phyloP scores from a whole-genome alignment of 2,329 filamentous ascomycete genomes.

The Lachnellula willkommii region DNA sequence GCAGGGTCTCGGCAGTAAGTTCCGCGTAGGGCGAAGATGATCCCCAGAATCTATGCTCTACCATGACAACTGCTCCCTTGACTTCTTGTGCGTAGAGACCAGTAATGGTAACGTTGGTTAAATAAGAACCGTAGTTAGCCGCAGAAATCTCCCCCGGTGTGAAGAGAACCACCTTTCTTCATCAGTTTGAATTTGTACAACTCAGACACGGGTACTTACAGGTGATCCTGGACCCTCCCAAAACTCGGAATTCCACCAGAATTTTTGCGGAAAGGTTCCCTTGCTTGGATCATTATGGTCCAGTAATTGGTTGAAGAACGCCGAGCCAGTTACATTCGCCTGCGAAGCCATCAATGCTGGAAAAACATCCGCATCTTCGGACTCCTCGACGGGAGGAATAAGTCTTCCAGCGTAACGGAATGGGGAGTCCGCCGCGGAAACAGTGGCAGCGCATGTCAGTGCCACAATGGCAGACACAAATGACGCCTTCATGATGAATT shows the following conservation, averaged over 20 bases:
- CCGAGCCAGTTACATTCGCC: slow-evolving; percentile 18
- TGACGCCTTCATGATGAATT: slow-evolving; percentile 23
- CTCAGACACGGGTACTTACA: slow-evolving; percentile 30
- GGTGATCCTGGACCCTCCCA: slow-evolving; percentile 52
- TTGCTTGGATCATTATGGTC: slow-evolving; percentile 52
- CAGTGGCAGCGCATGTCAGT: slow-evolving; percentile 11
- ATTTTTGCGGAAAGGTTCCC: slow-evolving; percentile 50
- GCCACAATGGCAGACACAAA: slow-evolving; percentile 20
- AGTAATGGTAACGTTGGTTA: slow-evolving; percentile 45
- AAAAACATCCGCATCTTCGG: slow-evolving; percentile 16
- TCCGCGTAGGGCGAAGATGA: slow-evolving; percentile 47
- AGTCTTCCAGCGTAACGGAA: slow-evolving; percentile 20
- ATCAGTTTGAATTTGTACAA: background rate
- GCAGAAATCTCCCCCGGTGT: slow-evolving; percentile 49
- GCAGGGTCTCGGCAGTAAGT: slow-evolving; percentile 48
- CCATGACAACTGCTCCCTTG: slow-evolving; percentile 47
- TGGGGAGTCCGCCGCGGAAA: slow-evolving; percentile 10
- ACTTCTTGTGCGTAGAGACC: slow-evolving; percentile 48
- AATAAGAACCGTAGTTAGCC: slow-evolving; percentile 42
- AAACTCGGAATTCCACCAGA: slow-evolving; percentile 46
- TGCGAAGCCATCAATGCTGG: slow-evolving; percentile 3
- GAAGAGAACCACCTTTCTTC: slow-evolving; percentile 42
- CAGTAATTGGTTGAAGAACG: slow-evolving; percentile 43
- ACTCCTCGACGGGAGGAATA: slow-evolving; percentile 20
- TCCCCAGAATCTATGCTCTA: slow-evolving; percentile 58